These are phyloP conservation scores for Ceratocystis huliohia DNA, from an alignment of 2,329 filamentous ascomycete genomes.

Conservation along the genomic window DNA sequence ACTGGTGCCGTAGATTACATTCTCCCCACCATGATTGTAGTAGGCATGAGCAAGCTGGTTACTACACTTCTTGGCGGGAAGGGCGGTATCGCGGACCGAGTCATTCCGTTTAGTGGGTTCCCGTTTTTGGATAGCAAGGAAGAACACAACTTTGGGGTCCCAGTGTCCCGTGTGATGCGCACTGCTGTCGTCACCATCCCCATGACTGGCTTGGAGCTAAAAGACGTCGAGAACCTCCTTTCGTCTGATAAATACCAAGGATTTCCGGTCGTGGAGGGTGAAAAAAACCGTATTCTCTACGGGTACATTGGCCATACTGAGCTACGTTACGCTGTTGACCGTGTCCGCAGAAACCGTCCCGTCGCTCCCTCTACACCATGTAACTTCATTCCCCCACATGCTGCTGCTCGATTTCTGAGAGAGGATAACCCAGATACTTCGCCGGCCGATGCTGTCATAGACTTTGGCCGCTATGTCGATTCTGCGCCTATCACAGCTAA, in stretches of 20 bases:
- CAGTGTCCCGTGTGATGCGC: constrained; percentile 84
- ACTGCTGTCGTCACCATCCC: constrained; percentile 61
- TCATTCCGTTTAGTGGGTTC: constrained; percentile 98
- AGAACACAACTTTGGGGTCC: constrained; percentile 90
- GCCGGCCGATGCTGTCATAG: constrained; percentile 47
- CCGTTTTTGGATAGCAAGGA: constrained; percentile 96
- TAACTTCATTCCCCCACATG: constrained; percentile 42
- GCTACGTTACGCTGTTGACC: constrained; percentile 77
- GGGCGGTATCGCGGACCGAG: constrained; percentile 89
- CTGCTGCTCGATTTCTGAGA: not conserved
- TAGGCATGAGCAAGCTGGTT: constrained; percentile 90
- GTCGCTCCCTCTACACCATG: constrained; percentile 59
- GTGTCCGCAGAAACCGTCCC: constrained; percentile 56
- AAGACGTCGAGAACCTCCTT: constrained; percentile 64
- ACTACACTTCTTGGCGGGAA: constrained; percentile 74
- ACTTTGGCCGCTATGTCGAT: constrained; percentile 82
- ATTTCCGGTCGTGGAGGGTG: constrained; percentile 78
- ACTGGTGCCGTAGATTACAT: constrained; percentile 97
- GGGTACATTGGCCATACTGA: constrained; percentile 92
- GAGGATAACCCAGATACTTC: not conserved
- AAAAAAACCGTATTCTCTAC: constrained; percentile 55
- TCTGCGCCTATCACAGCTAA: constrained; percentile 82
- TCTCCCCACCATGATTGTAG: constrained; percentile 95
- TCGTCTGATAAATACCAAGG: constrained; percentile 75
- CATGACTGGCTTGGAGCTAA: constrained; percentile 58